A percentile compares a stretch with the other conserved stretches of the same genome.
Conservation (phyloP, 305 asterid species). For the Nicotiana rustica region DNA sequence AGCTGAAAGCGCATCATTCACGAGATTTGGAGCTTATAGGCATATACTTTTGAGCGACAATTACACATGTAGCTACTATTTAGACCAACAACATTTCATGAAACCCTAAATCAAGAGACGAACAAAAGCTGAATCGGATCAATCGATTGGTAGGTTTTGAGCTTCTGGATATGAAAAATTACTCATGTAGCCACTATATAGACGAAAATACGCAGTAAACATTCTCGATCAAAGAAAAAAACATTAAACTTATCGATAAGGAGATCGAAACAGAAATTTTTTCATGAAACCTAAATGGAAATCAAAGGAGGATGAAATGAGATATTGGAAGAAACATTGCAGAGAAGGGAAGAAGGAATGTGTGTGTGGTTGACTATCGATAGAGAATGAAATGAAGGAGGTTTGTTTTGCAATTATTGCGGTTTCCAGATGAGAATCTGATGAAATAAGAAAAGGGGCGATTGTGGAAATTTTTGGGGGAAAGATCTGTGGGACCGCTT, state of each 20-base stretch:
- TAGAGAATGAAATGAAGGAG: background rate
- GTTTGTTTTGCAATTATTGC: background rate
- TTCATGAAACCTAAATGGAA: background rate
- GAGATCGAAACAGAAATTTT: background rate
- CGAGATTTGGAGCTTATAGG: background rate
- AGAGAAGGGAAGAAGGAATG: background rate
- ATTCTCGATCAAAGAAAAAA: background rate
- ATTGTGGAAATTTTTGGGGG: background rate
- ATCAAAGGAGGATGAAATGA: background rate
- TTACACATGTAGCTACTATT: background rate
- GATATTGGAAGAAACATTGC: background rate
- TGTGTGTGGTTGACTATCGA: background rate
- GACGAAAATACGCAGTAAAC: background rate
- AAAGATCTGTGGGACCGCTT: background rate
- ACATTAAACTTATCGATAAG: background rate
- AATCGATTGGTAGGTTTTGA: background rate
- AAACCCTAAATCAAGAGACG: too few relatives aligned
- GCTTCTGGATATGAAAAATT: background rate
- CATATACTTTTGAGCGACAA: background rate
- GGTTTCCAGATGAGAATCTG: conserved; percentile 1
- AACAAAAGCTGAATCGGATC: background rate
- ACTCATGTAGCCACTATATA: background rate
- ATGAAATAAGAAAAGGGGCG: background rate
- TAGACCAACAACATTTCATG: too few relatives aligned
- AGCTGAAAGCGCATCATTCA: background rate